Evolutionary conservation across 2,329 filamentous ascomycete genomes (phyloP), one percentile per base, ranked within the genome.

Genomic region (Graphium sp.): DNA sequence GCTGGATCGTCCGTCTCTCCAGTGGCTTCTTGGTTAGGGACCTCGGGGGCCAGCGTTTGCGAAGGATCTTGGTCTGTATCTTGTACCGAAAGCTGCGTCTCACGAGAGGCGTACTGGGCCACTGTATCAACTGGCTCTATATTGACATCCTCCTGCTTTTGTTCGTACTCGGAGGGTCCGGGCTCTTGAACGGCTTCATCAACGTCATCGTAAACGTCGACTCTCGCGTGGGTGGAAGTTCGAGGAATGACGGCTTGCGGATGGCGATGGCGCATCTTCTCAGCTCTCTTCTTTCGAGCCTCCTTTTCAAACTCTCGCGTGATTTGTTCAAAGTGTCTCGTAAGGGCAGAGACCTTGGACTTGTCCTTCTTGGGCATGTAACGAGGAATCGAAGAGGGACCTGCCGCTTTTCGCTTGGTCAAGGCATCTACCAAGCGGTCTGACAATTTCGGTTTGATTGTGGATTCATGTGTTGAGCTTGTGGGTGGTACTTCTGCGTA

Each of bases 241-340:
- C 89, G 71, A 13, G 89, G 87, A 14, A 72, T 52, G 46, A 87
- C 87, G 1, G 83, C 82, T 35, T 85, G 70, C 10, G 82, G 81
- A 47, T 68, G 62, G 24, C 64, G 59, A 14, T 70, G 66, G 7
- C 27, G 24, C 45, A 78, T 74, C 43, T 75, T 83, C 25, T 81
- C 79, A 16, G 82, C 80, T 34, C 82, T 63, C 47, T 84, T 78
- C 41, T 76, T 77, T 38, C 81, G 72, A 48, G 95, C 87, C 52
- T 98, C 87, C 42, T 87, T 92, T 45, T 94, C 84, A 39, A 98
- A 98, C 45, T 98, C 91, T 15, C 85, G 76, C 41, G 84, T 94
- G 32, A 98, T 62, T 48, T 95, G 85, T 50, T 98, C 91, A 45
- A 98, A 95, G 48, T 95, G 89, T 40, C 82, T 82, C 12, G 89